Conservation (phyloP, 2,329 filamentous ascomycete species). For the Dendrostoma leiphaemia region DNA sequence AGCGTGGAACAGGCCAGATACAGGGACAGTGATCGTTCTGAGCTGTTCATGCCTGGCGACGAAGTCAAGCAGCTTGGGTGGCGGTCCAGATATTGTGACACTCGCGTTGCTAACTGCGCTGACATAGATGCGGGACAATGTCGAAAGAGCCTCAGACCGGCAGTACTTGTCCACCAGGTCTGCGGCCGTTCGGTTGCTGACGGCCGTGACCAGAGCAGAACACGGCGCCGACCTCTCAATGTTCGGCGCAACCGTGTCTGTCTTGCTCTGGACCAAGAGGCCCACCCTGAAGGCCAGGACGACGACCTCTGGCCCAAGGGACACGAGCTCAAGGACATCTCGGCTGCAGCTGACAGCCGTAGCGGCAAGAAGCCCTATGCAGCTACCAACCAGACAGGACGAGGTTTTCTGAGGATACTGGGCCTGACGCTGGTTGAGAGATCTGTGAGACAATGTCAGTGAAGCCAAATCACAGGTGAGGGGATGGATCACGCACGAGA, state of each 20-base stretch:
- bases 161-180: too few relatives aligned
- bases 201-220: too few relatives aligned
- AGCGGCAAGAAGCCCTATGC: conserved; percentile 66
- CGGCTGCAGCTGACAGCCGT: conserved; percentile 61
- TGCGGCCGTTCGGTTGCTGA: too few relatives aligned
- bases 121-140: too few relatives aligned
- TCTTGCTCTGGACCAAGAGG: conserved; percentile 52
- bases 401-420: too few relatives aligned
- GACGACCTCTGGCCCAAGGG: conserved; percentile 60
- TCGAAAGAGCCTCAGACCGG: too few relatives aligned
- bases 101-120: too few relatives aligned
- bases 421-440: too few relatives aligned
- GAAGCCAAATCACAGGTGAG: too few relatives aligned
- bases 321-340: conserved; percentile 59
- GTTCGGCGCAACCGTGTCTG: conserved; percentile 26
- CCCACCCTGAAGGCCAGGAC: conserved; percentile 63
- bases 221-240: too few relatives aligned
- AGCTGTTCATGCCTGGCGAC: background rate
- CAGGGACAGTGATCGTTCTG: background rate
- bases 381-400: conserved; percentile 50
- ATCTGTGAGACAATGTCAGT: background rate
- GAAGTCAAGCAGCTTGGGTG: too few relatives aligned
- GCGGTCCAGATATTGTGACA: too few relatives aligned
- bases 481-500: background rate
- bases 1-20: background rate